Base-by-base conservation (phyloP, 2,329 filamentous ascomycete species). In the Clarireedia sp. region DNA sequence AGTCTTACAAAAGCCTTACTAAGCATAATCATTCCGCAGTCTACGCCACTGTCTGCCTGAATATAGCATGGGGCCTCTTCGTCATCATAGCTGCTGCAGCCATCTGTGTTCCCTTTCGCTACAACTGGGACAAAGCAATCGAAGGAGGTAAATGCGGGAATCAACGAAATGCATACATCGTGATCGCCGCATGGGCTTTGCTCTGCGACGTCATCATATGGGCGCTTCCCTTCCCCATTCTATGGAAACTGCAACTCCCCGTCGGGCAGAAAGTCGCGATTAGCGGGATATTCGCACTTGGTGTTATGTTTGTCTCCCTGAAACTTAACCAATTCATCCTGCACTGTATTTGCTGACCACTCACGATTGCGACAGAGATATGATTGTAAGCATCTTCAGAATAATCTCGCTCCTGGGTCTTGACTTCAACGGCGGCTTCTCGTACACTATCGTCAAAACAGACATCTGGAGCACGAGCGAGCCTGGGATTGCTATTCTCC, bases 251-350 rank as follows among this genome's bases (percentile, higher is more conserved):
- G 1, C n/a, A 47, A 17, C 44, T 47, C 12, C 21, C 21, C 10
- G 16, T 47, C 14, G 44, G 44, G 12, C n/a, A 47, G 24, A 47
- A 47, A 12, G 21, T 47, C 21, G 44, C 44, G 19, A 23, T 47
- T 9, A 47, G 44, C 26, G 48, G 48, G 17, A 41, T 56, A 43
- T 57, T 57, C 38, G 55, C 55, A 40, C 47, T 47, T 24, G 44
- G 44, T 24, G 21, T 47, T 7, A 24, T 47, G 21, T 47, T 10
- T 2, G 44, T 47, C n/a, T 4, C 10, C 7, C 29, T 10, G 4
- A 33, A 33, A 3, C 10, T 33, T 12, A 33, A 33, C 10, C 9
- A 33, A 12, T 12, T 33, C 29, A 33, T 12, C 4, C 29, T 12
- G 10, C 4, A 33, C 10, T 33, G 2, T 41, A n/a, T 41, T 40